These are phyloP conservation scores for Nemania sp. DNA, from an alignment of 2,329 filamentous ascomycete species.

Conservation along the genomic window DNA sequence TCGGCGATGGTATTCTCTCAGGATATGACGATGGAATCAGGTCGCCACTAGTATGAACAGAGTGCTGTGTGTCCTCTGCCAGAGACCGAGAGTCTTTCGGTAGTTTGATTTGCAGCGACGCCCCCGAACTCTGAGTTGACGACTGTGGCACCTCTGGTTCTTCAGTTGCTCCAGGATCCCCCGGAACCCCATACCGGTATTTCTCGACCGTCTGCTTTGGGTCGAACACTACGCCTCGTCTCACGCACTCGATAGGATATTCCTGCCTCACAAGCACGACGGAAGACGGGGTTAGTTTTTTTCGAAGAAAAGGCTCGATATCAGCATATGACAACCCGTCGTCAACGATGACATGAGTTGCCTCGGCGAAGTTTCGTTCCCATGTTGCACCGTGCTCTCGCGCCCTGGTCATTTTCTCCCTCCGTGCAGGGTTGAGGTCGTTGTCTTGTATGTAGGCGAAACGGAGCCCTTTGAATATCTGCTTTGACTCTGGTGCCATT, in stretches of 20 bases:
- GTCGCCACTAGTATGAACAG: constrained; percentile 13
- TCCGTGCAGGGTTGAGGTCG: constrained; percentile 69
- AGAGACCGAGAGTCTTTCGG: constrained; percentile 1
- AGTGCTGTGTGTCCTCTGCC: constrained; percentile 1
- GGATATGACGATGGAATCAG: constrained; percentile 23
- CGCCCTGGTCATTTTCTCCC: constrained; percentile 73
- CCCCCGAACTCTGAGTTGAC: constrained; percentile 17
- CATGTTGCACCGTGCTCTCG: constrained; percentile 76
- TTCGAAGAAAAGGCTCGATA: constrained; percentile 61
- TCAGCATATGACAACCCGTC: constrained; percentile 66
- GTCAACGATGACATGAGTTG: constrained; percentile 84
- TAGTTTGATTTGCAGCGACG: constrained; percentile 28
- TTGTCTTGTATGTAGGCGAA: constrained; percentile 85
- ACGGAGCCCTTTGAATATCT: constrained; percentile 63
- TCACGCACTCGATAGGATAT: constrained; percentile 72
- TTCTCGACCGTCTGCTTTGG: constrained; percentile 59
- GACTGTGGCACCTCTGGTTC: constrained; percentile 4
- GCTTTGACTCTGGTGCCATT: constrained; percentile 54
- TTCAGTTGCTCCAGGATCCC: constrained; percentile 44
- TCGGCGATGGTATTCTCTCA: not conserved
- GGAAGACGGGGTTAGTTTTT: constrained; percentile 38
- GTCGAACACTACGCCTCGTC: constrained; percentile 61
- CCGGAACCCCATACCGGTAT: constrained; percentile 62
- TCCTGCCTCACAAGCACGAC: constrained; percentile 67
- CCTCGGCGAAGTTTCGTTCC: constrained; percentile 59